Percentiles rank a stretch among this genome's conserved stretches.
Evolutionary conservation across 176 grass and related monocot species (phyloP).

Genomic region (Poa annua): DNA sequence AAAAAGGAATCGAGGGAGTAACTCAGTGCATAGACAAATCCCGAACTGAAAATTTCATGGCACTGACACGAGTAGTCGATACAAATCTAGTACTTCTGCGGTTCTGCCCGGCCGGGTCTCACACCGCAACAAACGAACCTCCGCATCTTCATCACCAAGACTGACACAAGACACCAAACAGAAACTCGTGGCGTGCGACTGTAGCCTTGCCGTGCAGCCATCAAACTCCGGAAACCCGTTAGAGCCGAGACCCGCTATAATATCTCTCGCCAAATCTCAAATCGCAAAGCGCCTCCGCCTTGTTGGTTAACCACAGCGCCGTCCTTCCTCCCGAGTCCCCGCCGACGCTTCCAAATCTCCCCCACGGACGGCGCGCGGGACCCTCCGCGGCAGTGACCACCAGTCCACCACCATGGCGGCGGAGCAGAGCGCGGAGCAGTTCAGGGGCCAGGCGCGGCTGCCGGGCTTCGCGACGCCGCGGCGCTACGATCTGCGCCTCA

Average conservation of each 20-base stretch:
- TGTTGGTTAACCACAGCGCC: too few relatives aligned
- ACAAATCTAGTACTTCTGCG: too few relatives aligned
- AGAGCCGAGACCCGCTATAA: neutral
- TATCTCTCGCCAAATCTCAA: neutral
- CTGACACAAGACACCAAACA: neutral
- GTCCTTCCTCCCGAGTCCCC: neutral
- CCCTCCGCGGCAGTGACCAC: neutral
- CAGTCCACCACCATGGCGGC: neutral
- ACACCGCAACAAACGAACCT: neutral
- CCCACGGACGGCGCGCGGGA: neutral
- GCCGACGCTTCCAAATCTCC: slow-evolving; percentile 6
- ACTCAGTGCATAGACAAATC: too few relatives aligned
- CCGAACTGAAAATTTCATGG: neutral
- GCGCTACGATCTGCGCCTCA: slow-evolving; percentile 81
- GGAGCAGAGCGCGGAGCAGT: slow-evolving; percentile 71
- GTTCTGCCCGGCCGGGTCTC: neutral
- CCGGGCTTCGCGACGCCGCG: slow-evolving; percentile 70
- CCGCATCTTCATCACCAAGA: neutral
- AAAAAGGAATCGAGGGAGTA: too few relatives aligned
- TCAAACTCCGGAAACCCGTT: neutral
- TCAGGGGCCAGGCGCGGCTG: slow-evolving; percentile 68
- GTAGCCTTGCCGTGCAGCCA: neutral
- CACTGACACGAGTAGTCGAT: too few relatives aligned
- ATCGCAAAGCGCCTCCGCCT: neutral
- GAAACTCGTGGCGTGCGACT: neutral